Evolutionary conservation across 768 basidiomycete genomes (phyloP), one percentile per base, ranked within the genome.

Genomic region (Jaapia argillacea): DNA sequence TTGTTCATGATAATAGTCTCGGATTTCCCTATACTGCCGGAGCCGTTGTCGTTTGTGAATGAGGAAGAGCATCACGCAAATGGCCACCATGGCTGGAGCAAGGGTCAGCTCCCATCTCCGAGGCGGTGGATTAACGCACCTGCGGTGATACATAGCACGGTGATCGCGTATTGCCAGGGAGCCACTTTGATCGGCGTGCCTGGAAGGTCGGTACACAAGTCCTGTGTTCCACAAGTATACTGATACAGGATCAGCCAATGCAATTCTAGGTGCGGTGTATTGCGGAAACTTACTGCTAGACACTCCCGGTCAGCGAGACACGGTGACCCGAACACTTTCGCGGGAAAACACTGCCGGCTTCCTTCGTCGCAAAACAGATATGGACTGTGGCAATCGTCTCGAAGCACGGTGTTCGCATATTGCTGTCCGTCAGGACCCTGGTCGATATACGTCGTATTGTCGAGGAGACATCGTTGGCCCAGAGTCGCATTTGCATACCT

Each of bases 221-320:
- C 50, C 16, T 52, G 46, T 1, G 10, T 33, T 33, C 31, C 31
- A 33, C 31, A 10, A 33, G 31, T 16, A 16, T 10, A 16, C 10
- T 33, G 31, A 33, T 10, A 10, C 31, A 10, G 31, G 31, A 10
- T 10, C 31, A 16, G 10, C 16, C 10, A 16, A 10, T 10, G 31
- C 10, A 33, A 33, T n/a, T n/a, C 31, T 16, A 16, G 10, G 31
- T 16, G 16, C 31, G 31, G 10, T 10, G 10, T 16, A 33, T 33
- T 10, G 28, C 24, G 5, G 25, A 27, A 36, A 48, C 66, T 24
- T 25, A 73, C 73, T 40, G 64, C 55, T 42, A 60, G 54, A 50
- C 74, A 83, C 63, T 81, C 73, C 37, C 70, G 67, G 53, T 83
- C 78, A 6, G 64, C 64, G 4, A 49, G 48, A 52, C 81, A 83